Base-by-base conservation (phyloP, 2,329 filamentous ascomycete genomes). In the Hirsutella rhossiliensis region DNA sequence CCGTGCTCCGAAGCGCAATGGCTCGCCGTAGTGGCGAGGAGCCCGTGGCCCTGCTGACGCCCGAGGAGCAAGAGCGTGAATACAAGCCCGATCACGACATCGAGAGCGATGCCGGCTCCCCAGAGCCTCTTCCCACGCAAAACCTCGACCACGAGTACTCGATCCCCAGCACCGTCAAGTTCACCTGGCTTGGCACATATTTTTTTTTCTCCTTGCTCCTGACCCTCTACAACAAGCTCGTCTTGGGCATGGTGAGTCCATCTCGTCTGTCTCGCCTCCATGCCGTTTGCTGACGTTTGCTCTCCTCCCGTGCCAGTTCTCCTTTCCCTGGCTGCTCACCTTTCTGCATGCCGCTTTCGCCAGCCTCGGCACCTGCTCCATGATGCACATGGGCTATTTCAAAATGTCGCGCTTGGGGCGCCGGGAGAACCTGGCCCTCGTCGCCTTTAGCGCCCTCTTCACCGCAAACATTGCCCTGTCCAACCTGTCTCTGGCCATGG, bases 401-500 rank as follows among this genome's bases (percentile, higher is more conserved):
- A 68, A 67, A 52, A 62, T 75, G 43, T 72, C 73, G 11, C 65
- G 67, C 45, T 62, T 80, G 34, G 67, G 66, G 4, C 63, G 65
- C 28, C 68, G 66, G 28, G 75, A 80, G 55, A 71, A 76, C 56
- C 56, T 75, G 37, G 66, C 69, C n/a, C 66, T 79, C 36, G 60
- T 76, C 29, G 66, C 71, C 40, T 80, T 80, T 57, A 80, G 76
- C 31, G 64, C 72, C 36, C 67, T 80, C 8, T 80, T 78, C 59
- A 80, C 76, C 15, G 66, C 76, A 56, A 80, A 80, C 59, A 79
- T 80, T 51, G 76, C 76, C 46, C 71, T 78, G 39, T 78, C 74
- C n/a, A 80, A 80, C 59, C 66, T 78, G 20, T 79, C 76, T n/a
- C 65, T 80, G 32, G 65, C 64, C 47, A 69, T 77, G 68, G 76